Evolutionary conservation across 2,329 filamentous ascomycete species (phyloP).

Genomic region (Coniochaeta sp.): DNA sequence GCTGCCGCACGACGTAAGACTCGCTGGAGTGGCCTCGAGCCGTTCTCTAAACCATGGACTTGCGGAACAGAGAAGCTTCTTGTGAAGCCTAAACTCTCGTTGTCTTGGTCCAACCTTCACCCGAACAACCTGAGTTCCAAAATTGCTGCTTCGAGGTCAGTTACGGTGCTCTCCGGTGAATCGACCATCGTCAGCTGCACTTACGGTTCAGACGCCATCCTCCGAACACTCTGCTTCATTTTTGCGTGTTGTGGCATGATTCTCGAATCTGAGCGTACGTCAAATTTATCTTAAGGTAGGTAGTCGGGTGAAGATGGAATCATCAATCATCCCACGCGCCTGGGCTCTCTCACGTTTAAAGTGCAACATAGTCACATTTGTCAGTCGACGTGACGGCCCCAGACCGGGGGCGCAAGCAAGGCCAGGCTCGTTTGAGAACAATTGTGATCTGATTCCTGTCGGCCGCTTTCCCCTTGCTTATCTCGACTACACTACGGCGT

Average conservation of each 20-base stretch:
- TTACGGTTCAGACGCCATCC: not conserved
- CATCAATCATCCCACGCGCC: not conserved
- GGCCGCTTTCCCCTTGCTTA: not conserved
- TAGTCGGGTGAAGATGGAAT: not conserved
- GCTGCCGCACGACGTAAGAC: constrained; percentile 12
- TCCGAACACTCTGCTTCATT: not conserved
- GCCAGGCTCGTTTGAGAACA: not conserved
- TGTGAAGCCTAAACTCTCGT: constrained; percentile 22
- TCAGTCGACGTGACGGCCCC: not conserved
- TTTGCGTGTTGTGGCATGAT: not conserved
- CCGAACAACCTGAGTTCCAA: constrained; percentile 17
- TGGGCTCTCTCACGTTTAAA: not conserved
- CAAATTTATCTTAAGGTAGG: too few relatives aligned
- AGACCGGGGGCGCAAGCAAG: not conserved
- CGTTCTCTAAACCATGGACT: constrained; percentile 42
- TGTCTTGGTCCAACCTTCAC: constrained; percentile 22
- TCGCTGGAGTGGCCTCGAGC: constrained; percentile 28
- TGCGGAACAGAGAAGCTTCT: constrained; percentile 35
- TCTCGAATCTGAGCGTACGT: not conserved
- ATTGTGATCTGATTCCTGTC: not conserved
- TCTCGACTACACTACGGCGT: constrained; percentile 1
- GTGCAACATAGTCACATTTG: not conserved
- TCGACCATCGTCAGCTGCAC: not conserved
- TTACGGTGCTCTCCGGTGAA: not conserved
- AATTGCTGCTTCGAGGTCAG: constrained; percentile 6